Evolutionary conservation across 352 stramenopile genomes (phyloP), one percentile per base, ranked within the genome.

Genomic region (Pythium plurisporium): DNA sequence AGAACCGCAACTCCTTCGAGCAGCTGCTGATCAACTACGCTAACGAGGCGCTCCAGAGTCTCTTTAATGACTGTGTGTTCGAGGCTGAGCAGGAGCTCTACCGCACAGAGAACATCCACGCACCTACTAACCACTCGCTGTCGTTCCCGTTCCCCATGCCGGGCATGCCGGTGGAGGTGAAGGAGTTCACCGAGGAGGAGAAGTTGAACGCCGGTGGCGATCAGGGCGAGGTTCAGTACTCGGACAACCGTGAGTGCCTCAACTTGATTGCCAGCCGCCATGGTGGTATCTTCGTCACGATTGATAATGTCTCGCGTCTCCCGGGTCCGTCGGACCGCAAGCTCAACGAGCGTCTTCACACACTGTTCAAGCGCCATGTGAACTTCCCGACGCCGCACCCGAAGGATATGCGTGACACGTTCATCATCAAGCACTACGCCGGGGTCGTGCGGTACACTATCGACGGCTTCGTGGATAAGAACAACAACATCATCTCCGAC

Each of bases 21-120:
- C 89, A 97, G 61, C 49, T 97, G 29, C 73, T 93, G 20, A 97
- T 97, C 72, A 97, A 97, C 71, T 97, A 95, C 70, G 84, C 86
- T 26, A 97, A 97, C 64, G 89, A 97, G 54, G 88, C 84, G 44
- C 69, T 97, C 17, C 89, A 96, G 64, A 88, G 79, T 53, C 71
- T 93, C 1, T 97, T 97, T 65, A 97, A 96, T 59, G 62, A 83
- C 8, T 91, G 89, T 54, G 86, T 94, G 40, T 95, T 95, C 34
- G 83, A 91, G 37, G 72, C 86, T 0, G 86, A 95, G 50, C 83
- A 95, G 65, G 81, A 87, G 47, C 67, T 91, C 29, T 95, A 94
- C 70, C 78, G 72, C 26, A 76, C 73, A 37, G 86, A 95, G 52
- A 79, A 90, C 61, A 95, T 95, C 50, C 80, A 89, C 42, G 59